Conservation (phyloP, 495 filamentous ascomycete genomes). For the Neurospora sp. region DNA sequence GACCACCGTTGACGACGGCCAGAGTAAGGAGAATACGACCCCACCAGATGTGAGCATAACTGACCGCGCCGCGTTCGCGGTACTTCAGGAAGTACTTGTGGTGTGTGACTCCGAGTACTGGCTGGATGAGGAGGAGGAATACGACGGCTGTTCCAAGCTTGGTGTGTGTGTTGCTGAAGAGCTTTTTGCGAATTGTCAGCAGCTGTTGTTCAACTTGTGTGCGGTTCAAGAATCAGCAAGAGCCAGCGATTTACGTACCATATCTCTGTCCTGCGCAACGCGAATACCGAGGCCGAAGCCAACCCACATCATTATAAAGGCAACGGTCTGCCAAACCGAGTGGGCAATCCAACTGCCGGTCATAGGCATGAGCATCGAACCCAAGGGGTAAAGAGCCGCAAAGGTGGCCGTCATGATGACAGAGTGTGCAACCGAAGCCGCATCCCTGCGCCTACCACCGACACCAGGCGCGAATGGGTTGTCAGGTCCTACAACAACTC, state of each 20-base stretch:
- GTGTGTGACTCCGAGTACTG: conserved; percentile 52
- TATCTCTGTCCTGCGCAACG: conserved; percentile 25
- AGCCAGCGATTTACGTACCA: conserved; percentile 24
- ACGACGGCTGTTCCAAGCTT: conserved; percentile 52
- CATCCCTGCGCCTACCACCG: background rate
- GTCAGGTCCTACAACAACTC: background rate
- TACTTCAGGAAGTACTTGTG: conserved; percentile 46
- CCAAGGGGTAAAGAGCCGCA: conserved; percentile 45
- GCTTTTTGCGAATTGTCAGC: conserved; percentile 15
- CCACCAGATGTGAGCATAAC: conserved; percentile 59
- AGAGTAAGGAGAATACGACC: conserved; percentile 52
- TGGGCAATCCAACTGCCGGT: conserved; percentile 45
- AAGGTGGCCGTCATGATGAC: conserved; percentile 50
- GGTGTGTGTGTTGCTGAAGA: conserved; percentile 33
- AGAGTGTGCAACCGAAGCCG: conserved; percentile 28
- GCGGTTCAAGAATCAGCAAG: background rate
- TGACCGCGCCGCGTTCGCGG: conserved; percentile 40
- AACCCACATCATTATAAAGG: conserved; percentile 45
- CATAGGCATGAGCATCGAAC: conserved; percentile 46
- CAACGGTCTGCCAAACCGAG: conserved; percentile 45
- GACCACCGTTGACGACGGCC: conserved; percentile 63
- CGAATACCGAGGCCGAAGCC: conserved; percentile 54
- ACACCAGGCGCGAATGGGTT: background rate
- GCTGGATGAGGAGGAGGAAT: conserved; percentile 51
- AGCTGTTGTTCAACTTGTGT: background rate